Evolutionary conservation across 352 stramenopile genomes (phyloP).

Genomic region (Elongisporangium undulatum): DNA sequence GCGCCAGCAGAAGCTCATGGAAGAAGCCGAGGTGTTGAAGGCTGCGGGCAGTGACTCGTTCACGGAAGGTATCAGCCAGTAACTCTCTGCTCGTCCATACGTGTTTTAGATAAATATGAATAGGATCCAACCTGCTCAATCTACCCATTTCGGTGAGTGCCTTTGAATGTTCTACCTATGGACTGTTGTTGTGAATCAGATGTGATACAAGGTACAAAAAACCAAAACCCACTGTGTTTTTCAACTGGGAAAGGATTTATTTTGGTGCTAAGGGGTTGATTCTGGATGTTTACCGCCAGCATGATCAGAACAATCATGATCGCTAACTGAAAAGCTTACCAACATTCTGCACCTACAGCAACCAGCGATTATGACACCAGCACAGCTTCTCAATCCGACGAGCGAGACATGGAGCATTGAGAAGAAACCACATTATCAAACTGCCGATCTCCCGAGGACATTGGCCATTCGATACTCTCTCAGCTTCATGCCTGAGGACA

Average conservation of each 20-base stretch:
- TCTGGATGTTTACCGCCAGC: not conserved
- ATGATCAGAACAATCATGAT: not conserved
- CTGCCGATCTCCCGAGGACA: not conserved
- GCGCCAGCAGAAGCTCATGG: slow-evolving; percentile 77
- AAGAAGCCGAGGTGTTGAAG: slow-evolving; percentile 32
- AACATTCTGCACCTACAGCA: not conserved
- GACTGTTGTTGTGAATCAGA: not conserved
- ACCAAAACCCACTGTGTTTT: not conserved
- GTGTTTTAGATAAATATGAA: not conserved
- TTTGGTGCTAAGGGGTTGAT: not conserved
- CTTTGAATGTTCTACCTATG: too few relatives aligned
- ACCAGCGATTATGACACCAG: not conserved
- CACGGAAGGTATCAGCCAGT: slow-evolving; percentile 38
- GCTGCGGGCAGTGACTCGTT: slow-evolving; percentile 8
- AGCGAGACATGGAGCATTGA: too few relatives aligned
- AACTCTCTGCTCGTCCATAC: slow-evolving; percentile 2
- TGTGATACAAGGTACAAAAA: not conserved
- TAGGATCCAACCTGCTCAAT: not conserved
- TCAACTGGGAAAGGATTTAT: not conserved
- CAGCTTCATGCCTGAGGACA: not conserved
- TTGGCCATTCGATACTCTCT: not conserved
- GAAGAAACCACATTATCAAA: not conserved
- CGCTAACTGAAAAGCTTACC: not conserved
- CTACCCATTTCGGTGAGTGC: not conserved
- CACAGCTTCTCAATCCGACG: too few relatives aligned